Evolutionary conservation across 2,329 filamentous ascomycete species (phyloP).

Genomic region (Penicillium hesseltinei): DNA sequence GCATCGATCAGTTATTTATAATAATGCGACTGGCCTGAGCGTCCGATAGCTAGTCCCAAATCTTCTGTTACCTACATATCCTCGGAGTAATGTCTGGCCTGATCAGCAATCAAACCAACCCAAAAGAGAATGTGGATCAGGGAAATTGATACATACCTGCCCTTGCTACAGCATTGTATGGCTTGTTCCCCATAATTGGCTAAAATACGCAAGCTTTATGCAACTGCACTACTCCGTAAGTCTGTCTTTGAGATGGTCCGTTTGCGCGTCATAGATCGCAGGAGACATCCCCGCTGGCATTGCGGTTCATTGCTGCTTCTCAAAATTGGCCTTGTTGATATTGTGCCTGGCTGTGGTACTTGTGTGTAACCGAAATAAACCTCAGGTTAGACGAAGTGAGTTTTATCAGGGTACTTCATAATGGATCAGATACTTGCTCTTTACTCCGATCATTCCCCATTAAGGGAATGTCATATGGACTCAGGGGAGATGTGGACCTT

Average conservation of each 20-base stretch:
- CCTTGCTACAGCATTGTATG: background rate
- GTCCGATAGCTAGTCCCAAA: background rate
- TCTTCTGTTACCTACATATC: background rate
- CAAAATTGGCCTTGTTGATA: background rate
- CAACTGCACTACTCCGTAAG: background rate
- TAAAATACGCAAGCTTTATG: background rate
- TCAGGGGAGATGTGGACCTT: conserved; percentile 6
- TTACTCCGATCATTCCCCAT: background rate
- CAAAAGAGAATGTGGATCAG: background rate
- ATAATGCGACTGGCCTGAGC: background rate
- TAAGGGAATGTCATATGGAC: background rate
- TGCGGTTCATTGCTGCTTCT: background rate
- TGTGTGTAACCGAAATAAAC: conserved; percentile 12
- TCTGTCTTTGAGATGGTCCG: background rate
- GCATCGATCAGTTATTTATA: background rate
- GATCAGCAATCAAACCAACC: conserved; percentile 5
- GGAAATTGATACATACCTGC: background rate
- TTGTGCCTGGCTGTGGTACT: background rate
- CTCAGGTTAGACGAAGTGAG: background rate
- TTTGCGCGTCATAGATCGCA: background rate
- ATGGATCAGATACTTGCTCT: background rate
- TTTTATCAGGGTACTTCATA: background rate
- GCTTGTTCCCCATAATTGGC: background rate
- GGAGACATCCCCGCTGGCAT: background rate
- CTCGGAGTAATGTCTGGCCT: background rate